A percentile compares a stretch with the other conserved stretches of the same genome.
Conservation (phyloP, 495 filamentous ascomycete species). For the Clavariopsis aquatica region DNA sequence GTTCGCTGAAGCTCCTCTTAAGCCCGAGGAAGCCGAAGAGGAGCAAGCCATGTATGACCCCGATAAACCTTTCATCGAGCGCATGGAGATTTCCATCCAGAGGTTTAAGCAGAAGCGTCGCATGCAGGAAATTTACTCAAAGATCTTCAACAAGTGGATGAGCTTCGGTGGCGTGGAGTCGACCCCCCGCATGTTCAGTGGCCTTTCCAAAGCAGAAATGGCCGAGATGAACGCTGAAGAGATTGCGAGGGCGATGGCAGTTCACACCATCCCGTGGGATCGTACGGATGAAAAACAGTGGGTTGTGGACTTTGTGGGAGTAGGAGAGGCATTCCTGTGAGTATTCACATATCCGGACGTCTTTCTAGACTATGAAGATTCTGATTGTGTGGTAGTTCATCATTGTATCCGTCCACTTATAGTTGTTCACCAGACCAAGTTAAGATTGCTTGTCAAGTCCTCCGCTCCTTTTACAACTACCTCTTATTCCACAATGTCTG, state of each 20-base stretch:
- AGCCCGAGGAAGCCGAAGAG: constrained; percentile 61
- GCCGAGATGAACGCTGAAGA: constrained; percentile 59
- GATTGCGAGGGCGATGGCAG: constrained; percentile 62
- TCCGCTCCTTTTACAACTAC: constrained; percentile 89
- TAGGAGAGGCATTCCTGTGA: constrained; percentile 79
- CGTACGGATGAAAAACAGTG: constrained; percentile 54
- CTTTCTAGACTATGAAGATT: background rate
- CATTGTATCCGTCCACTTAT: constrained; percentile 51
- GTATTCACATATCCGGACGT: constrained; percentile 28
- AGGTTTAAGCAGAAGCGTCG: constrained; percentile 76
- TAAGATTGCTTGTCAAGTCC: constrained; percentile 57
- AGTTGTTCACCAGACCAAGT: constrained; percentile 48
- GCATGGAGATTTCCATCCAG: constrained; percentile 83
- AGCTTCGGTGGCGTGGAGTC: constrained; percentile 78
- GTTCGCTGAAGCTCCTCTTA: constrained; percentile 75
- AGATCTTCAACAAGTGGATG: constrained; percentile 77
- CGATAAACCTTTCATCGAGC: constrained; percentile 47
- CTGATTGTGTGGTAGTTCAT: constrained; percentile 41
- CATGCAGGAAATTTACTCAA: constrained; percentile 60
- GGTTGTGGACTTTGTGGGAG: constrained; percentile 75
- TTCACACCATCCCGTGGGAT: constrained; percentile 55
- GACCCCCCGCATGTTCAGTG: constrained; percentile 66
- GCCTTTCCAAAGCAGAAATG: constrained; percentile 57
- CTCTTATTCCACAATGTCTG: constrained; percentile 81
- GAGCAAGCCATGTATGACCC: constrained; percentile 51